Conservation (phyloP, 75 land plant genomes). For the Sequoiadendron giganteum region DNA sequence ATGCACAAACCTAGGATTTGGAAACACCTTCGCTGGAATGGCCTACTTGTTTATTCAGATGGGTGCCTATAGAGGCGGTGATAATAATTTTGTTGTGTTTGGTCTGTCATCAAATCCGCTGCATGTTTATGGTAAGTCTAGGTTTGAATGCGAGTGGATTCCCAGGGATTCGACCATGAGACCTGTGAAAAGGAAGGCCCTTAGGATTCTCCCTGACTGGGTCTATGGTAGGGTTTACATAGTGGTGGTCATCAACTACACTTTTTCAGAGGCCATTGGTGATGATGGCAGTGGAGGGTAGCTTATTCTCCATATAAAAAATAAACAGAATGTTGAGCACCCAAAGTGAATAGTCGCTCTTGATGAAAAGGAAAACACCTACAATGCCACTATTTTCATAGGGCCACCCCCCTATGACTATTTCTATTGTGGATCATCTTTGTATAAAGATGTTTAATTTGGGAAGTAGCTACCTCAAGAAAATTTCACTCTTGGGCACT, state of each 20-base stretch:
- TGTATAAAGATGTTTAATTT: constrained; percentile 76
- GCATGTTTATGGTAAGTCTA: constrained; percentile 60
- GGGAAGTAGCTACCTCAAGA: too few relatives aligned
- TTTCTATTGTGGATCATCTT: constrained; percentile 83
- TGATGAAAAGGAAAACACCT: constrained; percentile 39
- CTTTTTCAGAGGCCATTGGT: constrained; percentile 53
- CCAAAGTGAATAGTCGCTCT: constrained; percentile 44
- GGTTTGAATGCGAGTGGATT: constrained; percentile 69
- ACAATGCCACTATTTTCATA: constrained; percentile 18
- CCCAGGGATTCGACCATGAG: constrained; percentile 10
- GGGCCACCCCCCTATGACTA: constrained; percentile 55
- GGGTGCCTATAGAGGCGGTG: constrained; percentile 82
- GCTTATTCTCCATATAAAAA: constrained; percentile 53
- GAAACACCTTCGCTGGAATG: too few relatives aligned
- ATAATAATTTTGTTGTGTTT: constrained; percentile 57
- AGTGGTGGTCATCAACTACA: constrained; percentile 79
- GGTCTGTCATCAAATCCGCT: constrained; percentile 90
- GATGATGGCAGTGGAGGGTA: constrained; percentile 46
- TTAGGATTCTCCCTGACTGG: constrained; percentile 82
- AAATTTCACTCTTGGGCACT: too few relatives aligned
- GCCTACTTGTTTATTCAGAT: constrained; percentile 74
- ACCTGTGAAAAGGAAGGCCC: constrained; percentile 25
- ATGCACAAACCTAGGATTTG: too few relatives aligned
- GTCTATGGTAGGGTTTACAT: constrained; percentile 94
- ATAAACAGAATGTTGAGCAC: constrained; percentile 17